These are phyloP conservation scores for Hemerocallis citrina DNA, from an alignment of 106 monocot species.

Conservation along the genomic window DNA sequence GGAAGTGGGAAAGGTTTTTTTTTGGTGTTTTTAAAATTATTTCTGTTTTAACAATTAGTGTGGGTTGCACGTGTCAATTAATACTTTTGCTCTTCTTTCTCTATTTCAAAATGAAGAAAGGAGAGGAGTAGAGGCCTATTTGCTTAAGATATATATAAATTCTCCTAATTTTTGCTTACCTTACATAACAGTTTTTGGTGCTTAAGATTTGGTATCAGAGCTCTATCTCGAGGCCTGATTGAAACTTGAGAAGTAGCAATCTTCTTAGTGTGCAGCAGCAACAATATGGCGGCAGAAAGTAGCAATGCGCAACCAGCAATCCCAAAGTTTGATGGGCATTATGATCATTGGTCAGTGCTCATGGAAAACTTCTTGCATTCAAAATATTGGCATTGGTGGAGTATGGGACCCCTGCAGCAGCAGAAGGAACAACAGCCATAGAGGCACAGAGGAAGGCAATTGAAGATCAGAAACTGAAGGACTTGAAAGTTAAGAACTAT, in stretches of 20 bases:
- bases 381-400: background rate
- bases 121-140: too few species aligned
- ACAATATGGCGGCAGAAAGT: background rate
- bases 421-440: background rate
- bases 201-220: slow-evolving; percentile 5
- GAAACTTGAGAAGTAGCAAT: background rate
- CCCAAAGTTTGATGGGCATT: slow-evolving; percentile 6
- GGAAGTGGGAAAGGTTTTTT: too few species aligned
- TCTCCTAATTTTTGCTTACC: too few species aligned
- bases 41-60: too few species aligned
- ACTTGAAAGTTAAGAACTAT: too few species aligned
- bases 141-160: too few species aligned
- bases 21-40: too few species aligned
- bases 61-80: too few species aligned
- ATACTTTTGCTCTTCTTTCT: too few species aligned
- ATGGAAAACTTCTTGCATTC: background rate
- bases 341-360: background rate
- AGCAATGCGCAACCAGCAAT: background rate
- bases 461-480: background rate
- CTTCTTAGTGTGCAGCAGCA: background rate
- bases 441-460: background rate
- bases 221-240: background rate
- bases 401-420: background rate
- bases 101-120: too few species aligned
- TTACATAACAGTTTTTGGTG: background rate